A percentile compares a stretch with the other conserved stretches of the same genome.
Conservation (phyloP, 2,329 filamentous ascomycete species). For the Hypoxylon sp. region DNA sequence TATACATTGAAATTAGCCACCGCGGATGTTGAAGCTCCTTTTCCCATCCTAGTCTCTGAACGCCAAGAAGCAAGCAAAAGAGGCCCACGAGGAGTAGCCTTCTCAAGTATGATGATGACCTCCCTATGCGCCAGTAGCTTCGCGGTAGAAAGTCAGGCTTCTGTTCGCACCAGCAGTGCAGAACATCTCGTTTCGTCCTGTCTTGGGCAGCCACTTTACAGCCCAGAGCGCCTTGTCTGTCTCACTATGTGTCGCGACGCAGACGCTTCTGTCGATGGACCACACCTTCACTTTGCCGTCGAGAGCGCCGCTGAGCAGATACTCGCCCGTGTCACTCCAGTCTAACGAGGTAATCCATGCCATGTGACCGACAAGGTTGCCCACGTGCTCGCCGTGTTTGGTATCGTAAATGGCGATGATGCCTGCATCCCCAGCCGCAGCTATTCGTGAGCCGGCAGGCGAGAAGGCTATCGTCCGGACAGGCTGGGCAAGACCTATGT, state of each 20-base stretch:
- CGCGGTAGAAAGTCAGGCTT: conserved; percentile 82
- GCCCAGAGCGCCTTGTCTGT: conserved; percentile 86
- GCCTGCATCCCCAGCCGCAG: conserved; percentile 87
- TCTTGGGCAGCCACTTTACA: conserved; percentile 83
- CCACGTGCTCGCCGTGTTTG: conserved; percentile 89
- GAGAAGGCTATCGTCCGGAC: conserved; percentile 89
- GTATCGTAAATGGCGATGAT: conserved; percentile 94
- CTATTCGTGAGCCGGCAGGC: conserved; percentile 81
- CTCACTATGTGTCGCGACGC: conserved; percentile 93
- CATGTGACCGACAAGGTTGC: conserved; percentile 73
- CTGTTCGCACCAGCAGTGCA: conserved; percentile 79
- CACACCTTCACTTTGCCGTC: conserved; percentile 97
- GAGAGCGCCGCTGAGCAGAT: conserved; percentile 84
- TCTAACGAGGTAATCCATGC: conserved; percentile 92
- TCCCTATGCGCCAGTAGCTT: conserved; percentile 70
- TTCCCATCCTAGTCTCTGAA: conserved; percentile 36
- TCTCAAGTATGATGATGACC: not conserved
- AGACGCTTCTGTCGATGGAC: conserved; percentile 83
- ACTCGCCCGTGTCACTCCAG: conserved; percentile 94
- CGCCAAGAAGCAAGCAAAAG: conserved; percentile 31
- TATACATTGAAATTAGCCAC: not conserved
- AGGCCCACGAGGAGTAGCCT: not conserved
- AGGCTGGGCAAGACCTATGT: conserved; percentile 79
- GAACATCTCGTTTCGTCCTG: conserved; percentile 73
- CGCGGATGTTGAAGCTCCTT: conserved; percentile 25